Evolutionary conservation across 768 basidiomycete species (phyloP).

Genomic region (Termitomyces sp.): DNA sequence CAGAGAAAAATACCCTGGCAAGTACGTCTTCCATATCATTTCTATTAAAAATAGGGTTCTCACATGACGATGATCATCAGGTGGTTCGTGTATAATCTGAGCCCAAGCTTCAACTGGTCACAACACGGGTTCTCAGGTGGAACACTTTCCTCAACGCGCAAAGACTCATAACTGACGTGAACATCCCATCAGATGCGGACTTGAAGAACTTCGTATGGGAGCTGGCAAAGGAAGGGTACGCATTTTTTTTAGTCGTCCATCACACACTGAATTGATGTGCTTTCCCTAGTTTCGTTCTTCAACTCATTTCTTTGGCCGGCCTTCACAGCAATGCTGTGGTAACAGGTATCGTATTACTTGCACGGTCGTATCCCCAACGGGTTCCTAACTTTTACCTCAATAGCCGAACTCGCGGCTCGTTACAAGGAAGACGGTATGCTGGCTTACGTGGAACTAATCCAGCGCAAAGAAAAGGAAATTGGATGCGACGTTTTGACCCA

Average conservation of each 20-base stretch:
- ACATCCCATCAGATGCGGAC: conserved; percentile 47
- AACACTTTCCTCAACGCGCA: background rate
- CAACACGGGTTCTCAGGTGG: conserved; percentile 69
- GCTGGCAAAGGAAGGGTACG: conserved; percentile 79
- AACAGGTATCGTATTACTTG: conserved; percentile 57
- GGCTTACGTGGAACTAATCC: conserved; percentile 86
- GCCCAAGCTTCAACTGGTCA: conserved; percentile 94
- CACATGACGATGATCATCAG: conserved; percentile 25
- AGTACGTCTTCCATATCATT: conserved; percentile 33
- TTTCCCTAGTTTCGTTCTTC: conserved; percentile 70
- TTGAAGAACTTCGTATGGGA: conserved; percentile 89
- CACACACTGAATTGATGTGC: conserved; percentile 3
- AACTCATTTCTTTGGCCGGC: conserved; percentile 87
- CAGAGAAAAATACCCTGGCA: conserved; percentile 63
- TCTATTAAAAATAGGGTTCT: background rate
- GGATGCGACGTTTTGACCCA: conserved; percentile 89
- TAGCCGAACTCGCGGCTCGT: conserved; percentile 72
- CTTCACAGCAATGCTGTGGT: conserved; percentile 78
- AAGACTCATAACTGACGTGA: background rate
- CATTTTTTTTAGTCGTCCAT: background rate
- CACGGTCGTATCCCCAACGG: background rate
- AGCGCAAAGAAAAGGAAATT: conserved; percentile 82
- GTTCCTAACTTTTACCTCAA: background rate
- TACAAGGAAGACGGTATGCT: conserved; percentile 90
- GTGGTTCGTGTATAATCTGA: conserved; percentile 90